Percentiles rank a stretch among this genome's conserved stretches.
Conservation (phyloP, 768 basidiomycete genomes). For the Termitomyces sp. region DNA sequence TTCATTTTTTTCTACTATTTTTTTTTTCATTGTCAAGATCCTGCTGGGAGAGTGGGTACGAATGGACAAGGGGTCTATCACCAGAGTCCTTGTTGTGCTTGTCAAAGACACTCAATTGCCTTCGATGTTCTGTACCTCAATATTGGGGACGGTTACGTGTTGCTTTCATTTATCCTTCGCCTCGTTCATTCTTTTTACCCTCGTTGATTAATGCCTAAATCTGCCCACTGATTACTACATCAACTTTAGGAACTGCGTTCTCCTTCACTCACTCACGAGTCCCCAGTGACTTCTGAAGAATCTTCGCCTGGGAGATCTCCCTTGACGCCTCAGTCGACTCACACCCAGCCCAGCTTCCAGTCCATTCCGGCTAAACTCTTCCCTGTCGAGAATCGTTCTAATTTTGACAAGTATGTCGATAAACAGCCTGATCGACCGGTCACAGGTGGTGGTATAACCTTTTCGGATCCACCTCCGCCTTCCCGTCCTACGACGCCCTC, state of each 20-base stretch:
- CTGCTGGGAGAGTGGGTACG: background rate
- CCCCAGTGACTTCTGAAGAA: conserved; percentile 29
- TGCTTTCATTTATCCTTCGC: background rate
- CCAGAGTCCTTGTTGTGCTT: background rate
- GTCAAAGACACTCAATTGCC: background rate
- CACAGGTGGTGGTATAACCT: conserved; percentile 6
- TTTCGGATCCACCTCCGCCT: conserved; percentile 21
- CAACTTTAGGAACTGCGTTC: conserved; percentile 15
- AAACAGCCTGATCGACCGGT: background rate
- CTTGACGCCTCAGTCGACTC: conserved; percentile 13
- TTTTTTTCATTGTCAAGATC: background rate
- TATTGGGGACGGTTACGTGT: background rate
- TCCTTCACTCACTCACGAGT: conserved; percentile 26
- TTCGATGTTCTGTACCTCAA: background rate
- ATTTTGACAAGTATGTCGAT: conserved; percentile 2
- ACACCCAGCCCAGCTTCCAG: conserved; percentile 7
- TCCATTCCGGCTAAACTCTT: conserved; percentile 9
- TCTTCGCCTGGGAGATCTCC: conserved; percentile 19
- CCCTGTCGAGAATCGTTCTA: conserved; percentile 3
- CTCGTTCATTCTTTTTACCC: background rate
- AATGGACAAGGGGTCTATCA: background rate
- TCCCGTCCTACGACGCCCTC: conserved; percentile 16
- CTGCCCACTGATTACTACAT: conserved; percentile 2
- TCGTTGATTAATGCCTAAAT: background rate
- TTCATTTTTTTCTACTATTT: background rate